Conservation (phyloP, 768 basidiomycete genomes). For the Leccinum obscurum region DNA sequence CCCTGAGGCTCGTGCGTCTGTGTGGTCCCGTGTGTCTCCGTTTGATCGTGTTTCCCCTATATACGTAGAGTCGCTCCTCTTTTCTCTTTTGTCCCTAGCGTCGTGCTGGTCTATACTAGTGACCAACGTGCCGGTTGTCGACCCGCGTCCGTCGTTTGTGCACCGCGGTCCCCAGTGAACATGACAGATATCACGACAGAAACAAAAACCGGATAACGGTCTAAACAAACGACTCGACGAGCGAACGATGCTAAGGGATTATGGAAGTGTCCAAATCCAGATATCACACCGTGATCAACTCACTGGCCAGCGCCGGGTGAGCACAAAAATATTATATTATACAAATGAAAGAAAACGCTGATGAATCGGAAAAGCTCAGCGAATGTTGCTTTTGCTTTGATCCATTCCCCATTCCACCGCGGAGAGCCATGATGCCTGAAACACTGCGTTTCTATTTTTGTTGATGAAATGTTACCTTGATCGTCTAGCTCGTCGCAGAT, state of each 20-base stretch:
- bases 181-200: not conserved
- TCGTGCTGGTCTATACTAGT: too few relatives aligned
- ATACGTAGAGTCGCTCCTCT: too few relatives aligned
- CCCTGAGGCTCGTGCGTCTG: too few relatives aligned
- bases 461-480: too few relatives aligned
- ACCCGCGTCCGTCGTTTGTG: too few relatives aligned
- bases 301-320: not conserved
- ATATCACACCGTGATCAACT: not conserved
- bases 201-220: not conserved
- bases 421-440: not conserved
- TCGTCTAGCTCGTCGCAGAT: too few relatives aligned
- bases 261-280: not conserved
- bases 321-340: not conserved
- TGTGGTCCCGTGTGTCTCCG: too few relatives aligned
- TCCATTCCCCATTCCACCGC: not conserved
- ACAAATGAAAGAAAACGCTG: not conserved
- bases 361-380: not conserved
- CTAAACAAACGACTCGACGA: not conserved
- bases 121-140: too few relatives aligned
- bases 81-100: too few relatives aligned
- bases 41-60: too few relatives aligned
- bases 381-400: not conserved
- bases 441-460: too few relatives aligned
- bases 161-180: too few relatives aligned
- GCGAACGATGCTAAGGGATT: not conserved